Conservation (phyloP, 1,284 basidiomycete species). For the Cutaneotrichosporon sp. region DNA sequence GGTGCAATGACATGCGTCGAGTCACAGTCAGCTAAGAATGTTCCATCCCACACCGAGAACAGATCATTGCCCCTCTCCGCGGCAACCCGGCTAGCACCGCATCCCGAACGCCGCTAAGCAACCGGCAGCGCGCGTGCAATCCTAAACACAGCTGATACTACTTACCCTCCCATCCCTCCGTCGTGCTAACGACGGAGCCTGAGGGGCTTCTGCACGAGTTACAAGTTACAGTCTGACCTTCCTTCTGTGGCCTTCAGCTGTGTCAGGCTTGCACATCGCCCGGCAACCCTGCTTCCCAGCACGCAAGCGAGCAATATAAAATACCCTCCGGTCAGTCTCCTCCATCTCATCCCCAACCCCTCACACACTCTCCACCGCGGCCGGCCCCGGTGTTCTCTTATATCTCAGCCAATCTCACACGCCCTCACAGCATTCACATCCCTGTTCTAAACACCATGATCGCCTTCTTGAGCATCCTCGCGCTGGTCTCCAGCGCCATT, state of each 20-base stretch:
- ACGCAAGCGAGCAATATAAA: not conserved
- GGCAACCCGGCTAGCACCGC: too few species aligned
- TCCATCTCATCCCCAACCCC: not conserved
- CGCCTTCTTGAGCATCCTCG: not conserved
- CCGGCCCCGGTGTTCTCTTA: not conserved
- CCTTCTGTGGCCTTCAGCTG: too few species aligned
- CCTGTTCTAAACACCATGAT: not conserved
- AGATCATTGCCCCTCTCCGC: too few species aligned
- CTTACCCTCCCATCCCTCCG: not conserved
- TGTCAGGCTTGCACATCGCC: too few species aligned
- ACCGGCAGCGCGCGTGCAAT: too few species aligned
- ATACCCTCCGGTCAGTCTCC: not conserved
- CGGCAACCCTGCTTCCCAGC: not conserved
- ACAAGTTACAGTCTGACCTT: too few species aligned
- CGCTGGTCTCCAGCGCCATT: not conserved
- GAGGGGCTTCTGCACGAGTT: not conserved
- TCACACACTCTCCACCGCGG: not conserved
- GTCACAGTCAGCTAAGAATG: too few species aligned
- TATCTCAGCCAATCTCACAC: not conserved
- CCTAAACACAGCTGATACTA: not conserved
- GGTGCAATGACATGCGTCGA: too few species aligned
- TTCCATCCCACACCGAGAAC: too few species aligned
- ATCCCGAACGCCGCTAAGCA: too few species aligned
- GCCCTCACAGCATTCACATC: not conserved
- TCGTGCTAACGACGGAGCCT: not conserved